phyloP scores from a whole-genome alignment of 179 eudicot species.

The Actinidia arguta region DNA sequence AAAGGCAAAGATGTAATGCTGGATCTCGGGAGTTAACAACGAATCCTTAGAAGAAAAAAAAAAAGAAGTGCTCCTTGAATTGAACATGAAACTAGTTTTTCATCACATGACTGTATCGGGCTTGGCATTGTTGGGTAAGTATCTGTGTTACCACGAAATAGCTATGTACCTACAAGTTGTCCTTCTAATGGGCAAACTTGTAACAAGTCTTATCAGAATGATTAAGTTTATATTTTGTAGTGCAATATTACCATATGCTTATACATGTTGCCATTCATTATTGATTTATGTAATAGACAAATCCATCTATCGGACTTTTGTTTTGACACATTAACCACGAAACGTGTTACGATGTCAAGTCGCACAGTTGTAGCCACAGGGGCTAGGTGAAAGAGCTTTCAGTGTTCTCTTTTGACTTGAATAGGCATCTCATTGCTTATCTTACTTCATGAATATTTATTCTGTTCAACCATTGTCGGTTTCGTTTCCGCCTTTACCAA shows the following conservation, averaged over 20 bases:
- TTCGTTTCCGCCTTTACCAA: neutral
- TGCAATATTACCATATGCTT: neutral
- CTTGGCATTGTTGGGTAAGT: no score
- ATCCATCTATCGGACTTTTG: neutral
- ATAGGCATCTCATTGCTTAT: neutral
- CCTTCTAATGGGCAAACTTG: no score
- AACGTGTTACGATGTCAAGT: neutral
- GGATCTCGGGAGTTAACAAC: no score
- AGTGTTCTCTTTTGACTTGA: neutral
- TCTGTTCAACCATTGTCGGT: neutral
- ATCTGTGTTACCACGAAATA: no score
- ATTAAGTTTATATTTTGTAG: no score
- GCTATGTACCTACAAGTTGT: no score
- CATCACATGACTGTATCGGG: no score
- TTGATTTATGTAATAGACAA: neutral
- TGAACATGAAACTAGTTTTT: no score
- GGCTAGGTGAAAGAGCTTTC: neutral
- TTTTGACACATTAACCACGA: neutral
- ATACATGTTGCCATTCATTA: neutral
- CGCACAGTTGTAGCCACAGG: neutral
- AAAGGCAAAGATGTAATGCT: no score
- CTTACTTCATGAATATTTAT: neutral
- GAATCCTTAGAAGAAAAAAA: no score
- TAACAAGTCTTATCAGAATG: no score
- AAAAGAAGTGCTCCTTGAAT: no score